Percentiles rank a stretch among this genome's conserved stretches.
These are phyloP conservation scores for Diospyros kaki DNA, from an alignment of 148 eudicot genomes.

Conservation along the genomic window DNA sequence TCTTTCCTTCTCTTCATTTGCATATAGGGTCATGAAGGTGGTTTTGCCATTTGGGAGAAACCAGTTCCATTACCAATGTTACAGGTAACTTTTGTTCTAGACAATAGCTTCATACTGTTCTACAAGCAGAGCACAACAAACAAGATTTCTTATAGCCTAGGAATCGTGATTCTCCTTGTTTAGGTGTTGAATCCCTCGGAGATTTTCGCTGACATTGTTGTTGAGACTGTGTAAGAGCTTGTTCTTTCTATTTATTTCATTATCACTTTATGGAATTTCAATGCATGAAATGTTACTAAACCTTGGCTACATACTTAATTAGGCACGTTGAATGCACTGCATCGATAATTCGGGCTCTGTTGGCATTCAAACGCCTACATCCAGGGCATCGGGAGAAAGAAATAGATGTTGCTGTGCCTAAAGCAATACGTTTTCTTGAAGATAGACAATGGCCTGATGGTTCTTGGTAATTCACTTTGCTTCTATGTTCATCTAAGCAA, in stretches of 20 bases:
- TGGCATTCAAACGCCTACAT: constrained; percentile 13
- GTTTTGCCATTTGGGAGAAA: constrained; percentile 45
- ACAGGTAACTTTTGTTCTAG: constrained; percentile 24
- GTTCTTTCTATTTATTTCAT: neutral
- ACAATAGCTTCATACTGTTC: neutral
- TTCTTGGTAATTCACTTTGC: constrained; percentile 31
- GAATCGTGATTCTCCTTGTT: neutral
- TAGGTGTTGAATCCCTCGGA: constrained; percentile 47
- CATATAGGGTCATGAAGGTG: constrained; percentile 34
- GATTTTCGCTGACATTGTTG: constrained; percentile 39
- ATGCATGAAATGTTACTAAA: neutral
- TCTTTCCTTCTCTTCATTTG: neutral
- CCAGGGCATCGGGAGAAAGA: constrained; percentile 27
- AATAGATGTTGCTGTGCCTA: constrained; percentile 22
- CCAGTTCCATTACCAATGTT: constrained; percentile 32
- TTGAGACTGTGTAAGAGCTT: constrained; percentile 36
- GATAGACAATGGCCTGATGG: constrained; percentile 26
- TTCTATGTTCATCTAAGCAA: neutral
- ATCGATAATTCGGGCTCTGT: constrained; percentile 26
- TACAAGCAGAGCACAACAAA: neutral
- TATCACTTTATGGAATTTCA: neutral
- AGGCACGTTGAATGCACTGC: constrained; percentile 46
- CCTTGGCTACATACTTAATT: neutral
- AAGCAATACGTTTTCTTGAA: constrained; percentile 24
- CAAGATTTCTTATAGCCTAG: too few relatives aligned